phyloP scores from a whole-genome alignment of 768 basidiomycete genomes.

The Tulasnella sp. region DNA sequence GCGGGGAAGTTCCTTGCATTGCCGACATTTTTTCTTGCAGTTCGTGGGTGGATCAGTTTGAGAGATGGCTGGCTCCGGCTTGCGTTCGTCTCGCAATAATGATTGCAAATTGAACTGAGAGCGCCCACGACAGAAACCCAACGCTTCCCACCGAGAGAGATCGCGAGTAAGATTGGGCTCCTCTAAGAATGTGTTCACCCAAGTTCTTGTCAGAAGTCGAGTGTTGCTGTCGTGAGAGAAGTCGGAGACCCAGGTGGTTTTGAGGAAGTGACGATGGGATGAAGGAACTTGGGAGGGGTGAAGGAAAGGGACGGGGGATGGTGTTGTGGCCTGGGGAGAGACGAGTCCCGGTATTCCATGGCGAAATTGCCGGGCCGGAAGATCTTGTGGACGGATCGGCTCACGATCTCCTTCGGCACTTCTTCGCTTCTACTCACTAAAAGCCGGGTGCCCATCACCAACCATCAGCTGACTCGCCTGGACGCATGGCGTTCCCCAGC shows the following conservation, averaged over 20 bases:
- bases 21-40: neutral
- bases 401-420: neutral
- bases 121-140: neutral
- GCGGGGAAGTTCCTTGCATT: neutral
- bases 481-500: neutral
- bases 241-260: neutral
- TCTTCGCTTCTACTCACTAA: neutral
- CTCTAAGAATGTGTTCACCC: neutral
- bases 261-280: neutral
- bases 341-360: neutral
- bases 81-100: neutral
- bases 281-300: neutral
- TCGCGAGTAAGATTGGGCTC: neutral
- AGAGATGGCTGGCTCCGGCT: neutral
- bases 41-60: neutral
- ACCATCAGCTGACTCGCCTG: neutral
- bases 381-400: neutral
- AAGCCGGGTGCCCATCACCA: neutral
- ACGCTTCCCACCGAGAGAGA: neutral
- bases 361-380: slow-evolving; percentile 3
- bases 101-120: neutral
- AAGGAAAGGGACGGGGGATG: neutral
- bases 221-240: neutral
- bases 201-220: neutral
- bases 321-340: neutral